A percentile compares a stretch with the other conserved stretches of the same genome.
Conservation (phyloP, 164 flowering plant species). For the Liriodendron chinense region DNA sequence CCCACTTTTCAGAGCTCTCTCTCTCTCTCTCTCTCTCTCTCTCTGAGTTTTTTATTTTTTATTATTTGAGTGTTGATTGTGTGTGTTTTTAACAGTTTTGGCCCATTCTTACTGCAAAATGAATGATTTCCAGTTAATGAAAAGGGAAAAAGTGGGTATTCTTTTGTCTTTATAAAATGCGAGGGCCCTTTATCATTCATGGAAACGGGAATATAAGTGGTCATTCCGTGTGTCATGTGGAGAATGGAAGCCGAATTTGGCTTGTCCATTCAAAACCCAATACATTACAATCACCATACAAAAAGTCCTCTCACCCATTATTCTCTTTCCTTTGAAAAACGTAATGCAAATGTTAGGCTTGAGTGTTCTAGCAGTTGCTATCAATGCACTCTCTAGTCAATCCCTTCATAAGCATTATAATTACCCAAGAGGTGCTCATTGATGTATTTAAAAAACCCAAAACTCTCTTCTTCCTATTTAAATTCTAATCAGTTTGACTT, state of each 20-base stretch:
- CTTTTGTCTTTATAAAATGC: background rate
- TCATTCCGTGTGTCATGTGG: background rate
- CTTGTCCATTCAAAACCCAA: background rate
- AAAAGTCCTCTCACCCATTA: background rate
- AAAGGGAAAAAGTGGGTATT: background rate
- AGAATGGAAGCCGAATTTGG: constrained; percentile 2
- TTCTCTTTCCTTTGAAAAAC: background rate
- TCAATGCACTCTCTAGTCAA: background rate
- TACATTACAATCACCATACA: background rate
- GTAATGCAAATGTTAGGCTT: background rate
- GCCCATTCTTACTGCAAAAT: too few species aligned
- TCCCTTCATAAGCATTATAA: background rate
- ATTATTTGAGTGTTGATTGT: too few species aligned
- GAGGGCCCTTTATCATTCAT: background rate
- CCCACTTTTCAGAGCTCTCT: too few species aligned
- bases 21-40: too few species aligned
- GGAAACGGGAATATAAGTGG: background rate
- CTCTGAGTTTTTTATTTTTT: too few species aligned
- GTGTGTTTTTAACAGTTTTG: too few species aligned
- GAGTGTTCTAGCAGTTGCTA: background rate
- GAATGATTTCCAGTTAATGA: too few species aligned
- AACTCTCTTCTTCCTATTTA: background rate
- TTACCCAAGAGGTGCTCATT: background rate
- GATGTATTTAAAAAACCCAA: background rate
- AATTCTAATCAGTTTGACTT: background rate